Percentiles rank a stretch among this genome's conserved stretches.
Conservation (phyloP, 768 basidiomycete genomes). For the Podaxis sp. region DNA sequence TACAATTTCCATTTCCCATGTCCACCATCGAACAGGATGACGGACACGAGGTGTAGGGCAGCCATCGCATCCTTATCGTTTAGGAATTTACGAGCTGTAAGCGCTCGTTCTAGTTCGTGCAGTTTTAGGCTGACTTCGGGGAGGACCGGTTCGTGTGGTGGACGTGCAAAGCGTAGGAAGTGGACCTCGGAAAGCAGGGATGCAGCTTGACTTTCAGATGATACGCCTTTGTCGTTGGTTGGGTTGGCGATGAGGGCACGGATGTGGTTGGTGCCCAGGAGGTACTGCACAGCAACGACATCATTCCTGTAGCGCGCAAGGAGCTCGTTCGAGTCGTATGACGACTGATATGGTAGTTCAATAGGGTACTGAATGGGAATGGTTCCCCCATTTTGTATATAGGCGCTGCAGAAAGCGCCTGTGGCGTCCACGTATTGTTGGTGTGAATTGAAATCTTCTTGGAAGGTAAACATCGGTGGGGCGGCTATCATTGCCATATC, state of each 20-base stretch:
- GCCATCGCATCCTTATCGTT: constrained; percentile 76
- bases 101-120: constrained; percentile 22
- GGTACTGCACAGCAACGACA: constrained; percentile 68
- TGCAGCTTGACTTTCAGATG: constrained; percentile 6
- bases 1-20: constrained; percentile 67
- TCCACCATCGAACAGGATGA: constrained; percentile 77
- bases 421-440: neutral
- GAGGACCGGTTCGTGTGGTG: constrained; percentile 9
- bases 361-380: constrained; percentile 10
- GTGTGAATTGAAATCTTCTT: neutral
- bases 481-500: neutral
- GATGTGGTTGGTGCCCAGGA: constrained; percentile 53
- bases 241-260: constrained; percentile 25
- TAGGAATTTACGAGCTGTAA: constrained; percentile 12
- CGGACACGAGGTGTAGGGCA: constrained; percentile 71
- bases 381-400: neutral
- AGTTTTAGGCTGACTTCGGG: constrained; percentile 22
- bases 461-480: neutral
- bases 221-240: constrained; percentile 6
- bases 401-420: neutral
- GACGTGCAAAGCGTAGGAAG: constrained; percentile 1
- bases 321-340: constrained; percentile 24
- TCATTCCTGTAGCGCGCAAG: constrained; percentile 52
- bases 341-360: neutral
- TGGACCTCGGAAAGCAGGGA: constrained; percentile 6